These are phyloP conservation scores for Pseudogymnoascus sp. DNA, from an alignment of 2,329 filamentous ascomycete species.

Conservation along the genomic window DNA sequence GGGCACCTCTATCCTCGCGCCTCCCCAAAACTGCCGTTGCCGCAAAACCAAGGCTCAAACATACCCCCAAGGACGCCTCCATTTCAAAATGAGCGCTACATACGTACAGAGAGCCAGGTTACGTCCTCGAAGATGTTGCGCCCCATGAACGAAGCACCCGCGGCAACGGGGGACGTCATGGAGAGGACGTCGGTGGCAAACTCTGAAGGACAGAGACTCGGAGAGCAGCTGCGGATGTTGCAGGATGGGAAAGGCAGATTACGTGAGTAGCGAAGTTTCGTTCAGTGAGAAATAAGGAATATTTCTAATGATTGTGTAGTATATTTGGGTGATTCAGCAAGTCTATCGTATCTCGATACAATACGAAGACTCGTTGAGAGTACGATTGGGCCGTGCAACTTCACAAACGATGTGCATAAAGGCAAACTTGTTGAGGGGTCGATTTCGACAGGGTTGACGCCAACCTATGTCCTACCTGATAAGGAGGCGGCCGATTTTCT, in stretches of 20 bases:
- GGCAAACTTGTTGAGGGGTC: slow-evolving; percentile 24
- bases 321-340: slow-evolving; percentile 27
- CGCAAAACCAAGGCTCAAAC: too few relatives aligned
- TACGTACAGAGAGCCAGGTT: too few relatives aligned
- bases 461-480: slow-evolving; percentile 13
- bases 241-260: slow-evolving; percentile 16
- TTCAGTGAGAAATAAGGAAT: too few relatives aligned
- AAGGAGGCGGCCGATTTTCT: slow-evolving; percentile 14
- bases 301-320: slow-evolving; percentile 13
- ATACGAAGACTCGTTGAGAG: slow-evolving; percentile 25
- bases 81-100: too few relatives aligned
- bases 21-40: too few relatives aligned
- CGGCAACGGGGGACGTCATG: too few relatives aligned
- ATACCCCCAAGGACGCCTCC: too few relatives aligned
- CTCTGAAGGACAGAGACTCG: background rate
- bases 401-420: slow-evolving; percentile 24
- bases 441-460: slow-evolving; percentile 14
- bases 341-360: slow-evolving; percentile 26
- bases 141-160: too few relatives aligned
- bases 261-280: background rate
- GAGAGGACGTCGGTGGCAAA: too few relatives aligned
- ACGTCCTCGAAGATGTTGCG: too few relatives aligned
- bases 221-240: slow-evolving; percentile 14
- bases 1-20: too few relatives aligned
- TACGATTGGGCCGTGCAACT: slow-evolving; percentile 23